Evolutionary conservation across 148 eudicot species (phyloP), one percentile per base, ranked within the genome.

Genomic region (Persicaria tinctoria): DNA sequence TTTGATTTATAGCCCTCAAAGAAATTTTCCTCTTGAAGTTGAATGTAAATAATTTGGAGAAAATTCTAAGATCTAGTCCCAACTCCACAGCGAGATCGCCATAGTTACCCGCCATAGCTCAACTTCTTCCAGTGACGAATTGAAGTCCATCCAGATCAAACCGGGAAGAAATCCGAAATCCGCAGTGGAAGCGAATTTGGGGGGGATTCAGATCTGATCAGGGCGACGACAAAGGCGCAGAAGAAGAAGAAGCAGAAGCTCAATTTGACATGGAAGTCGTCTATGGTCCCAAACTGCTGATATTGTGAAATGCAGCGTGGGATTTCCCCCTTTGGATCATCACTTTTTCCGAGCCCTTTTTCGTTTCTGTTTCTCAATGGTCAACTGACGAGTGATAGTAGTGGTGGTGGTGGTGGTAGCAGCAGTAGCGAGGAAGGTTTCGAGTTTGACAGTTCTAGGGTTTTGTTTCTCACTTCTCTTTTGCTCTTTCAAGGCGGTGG

Each of bases 391-490:
- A 48, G 51, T 70, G 73, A 48, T 5, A 68, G 9, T 60, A 23
- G 66, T 60, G 23, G 66, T 60, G 23, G 66, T 60, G 23, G 64
- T 62, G 12, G 68, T 9, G 20, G 63, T 4, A 57, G 63, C 32
- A 57, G 63, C 63, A 63, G 16, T 16, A 38, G 6, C 14, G 78
- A 77, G 76, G 85, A 81, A 74, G 92, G 89, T 72, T 87, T 88
- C 72, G 91, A 84, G 74, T 88, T 88, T 70, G 91, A 84, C 74
- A 72, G 84, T 14, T 86, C 97, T 76, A 88, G 94, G 93, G 84
- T 81, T 79, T 82, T 90, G 68, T 87, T 87, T 68, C 79, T 91
- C 72, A 87, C 89, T 79, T 95, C 93, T 72, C 76, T 88, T 77
- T 86, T 89, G 75, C 78, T 90, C 75, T 84, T 86, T 72, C 90